phyloP scores from a whole-genome alignment of 495 filamentous ascomycete genomes.

The Neurospora hispaniola region DNA sequence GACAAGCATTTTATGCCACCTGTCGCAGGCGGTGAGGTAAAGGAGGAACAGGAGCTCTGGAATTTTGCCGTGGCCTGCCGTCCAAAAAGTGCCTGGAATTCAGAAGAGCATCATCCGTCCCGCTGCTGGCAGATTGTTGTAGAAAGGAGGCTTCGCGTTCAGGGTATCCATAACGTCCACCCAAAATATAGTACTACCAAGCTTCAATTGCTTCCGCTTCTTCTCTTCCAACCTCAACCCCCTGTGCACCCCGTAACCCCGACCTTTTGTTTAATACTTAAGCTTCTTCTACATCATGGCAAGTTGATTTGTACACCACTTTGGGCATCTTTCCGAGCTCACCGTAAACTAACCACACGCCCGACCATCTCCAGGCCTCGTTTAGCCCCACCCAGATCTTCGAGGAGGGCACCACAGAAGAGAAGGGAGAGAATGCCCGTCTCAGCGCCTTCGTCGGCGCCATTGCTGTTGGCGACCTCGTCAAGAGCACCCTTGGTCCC shows the following conservation, averaged over 20 bases:
- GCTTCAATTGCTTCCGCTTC: neutral
- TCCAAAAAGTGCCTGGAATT: conserved; percentile 17
- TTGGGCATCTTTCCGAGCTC: neutral
- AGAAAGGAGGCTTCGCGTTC: neutral
- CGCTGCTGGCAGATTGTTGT: neutral
- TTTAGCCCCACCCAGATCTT: conserved; percentile 96
- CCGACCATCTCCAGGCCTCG: conserved; percentile 28
- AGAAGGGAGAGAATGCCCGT: conserved; percentile 99
- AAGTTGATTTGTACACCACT: neutral
- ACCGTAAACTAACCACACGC: neutral
- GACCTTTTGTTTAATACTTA: neutral
- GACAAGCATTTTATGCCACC: conserved; percentile 7
- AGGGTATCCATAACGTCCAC: neutral
- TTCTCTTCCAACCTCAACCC: neutral
- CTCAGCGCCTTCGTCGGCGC: conserved; percentile 93
- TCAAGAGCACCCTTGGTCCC: conserved; percentile 93
- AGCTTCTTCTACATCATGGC: neutral
- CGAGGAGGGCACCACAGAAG: conserved; percentile 90
- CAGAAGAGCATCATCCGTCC: neutral
- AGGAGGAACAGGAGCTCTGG: conserved; percentile 5
- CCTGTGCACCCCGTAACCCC: neutral
- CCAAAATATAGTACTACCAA: neutral
- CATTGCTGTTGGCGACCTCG: conserved; percentile 91
- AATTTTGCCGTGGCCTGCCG: conserved; percentile 17
- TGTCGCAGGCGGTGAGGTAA: conserved; percentile 14